Conservation (phyloP, 352 stramenopile species). For the Pythium sp. region DNA sequence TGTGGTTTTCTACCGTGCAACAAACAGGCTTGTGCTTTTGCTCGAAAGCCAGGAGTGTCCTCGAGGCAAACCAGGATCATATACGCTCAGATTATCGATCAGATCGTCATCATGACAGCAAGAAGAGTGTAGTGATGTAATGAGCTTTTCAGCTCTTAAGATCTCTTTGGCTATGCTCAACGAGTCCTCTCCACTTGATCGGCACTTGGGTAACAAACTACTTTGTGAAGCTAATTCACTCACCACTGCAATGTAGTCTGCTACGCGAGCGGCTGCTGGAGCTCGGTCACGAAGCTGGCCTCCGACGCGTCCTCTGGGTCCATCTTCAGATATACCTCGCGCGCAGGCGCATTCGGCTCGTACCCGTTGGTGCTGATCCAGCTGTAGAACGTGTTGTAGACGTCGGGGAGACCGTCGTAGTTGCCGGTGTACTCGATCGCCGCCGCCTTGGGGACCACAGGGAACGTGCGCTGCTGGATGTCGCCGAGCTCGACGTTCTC, state of each 20-base stretch:
- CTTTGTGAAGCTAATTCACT: not conserved
- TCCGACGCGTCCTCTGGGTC: conserved; percentile 23
- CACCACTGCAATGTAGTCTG: not conserved
- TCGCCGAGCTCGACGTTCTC: conserved; percentile 7
- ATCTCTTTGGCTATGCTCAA: not conserved
- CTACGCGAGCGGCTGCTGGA: conserved; percentile 31
- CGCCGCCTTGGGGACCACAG: conserved; percentile 24
- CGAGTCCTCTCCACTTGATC: not conserved
- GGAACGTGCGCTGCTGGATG: conserved; percentile 25
- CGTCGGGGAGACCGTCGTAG: conserved; percentile 22
- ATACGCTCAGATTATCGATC: not conserved
- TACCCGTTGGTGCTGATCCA: conserved; percentile 36
- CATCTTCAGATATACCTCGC: conserved; percentile 46
- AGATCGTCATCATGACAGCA: not conserved
- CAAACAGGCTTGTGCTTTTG: too few relatives aligned
- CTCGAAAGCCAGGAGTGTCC: not conserved
- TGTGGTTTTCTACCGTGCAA: not conserved
- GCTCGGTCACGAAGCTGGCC: conserved; percentile 24
- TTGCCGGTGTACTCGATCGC: conserved; percentile 34
- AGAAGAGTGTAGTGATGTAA: not conserved
- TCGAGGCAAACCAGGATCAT: not conserved
- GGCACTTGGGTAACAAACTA: not conserved
- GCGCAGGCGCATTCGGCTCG: conserved; percentile 24
- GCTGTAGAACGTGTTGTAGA: conserved; percentile 35
- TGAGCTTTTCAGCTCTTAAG: not conserved